Evolutionary conservation across 2,329 filamentous ascomycete species (phyloP).

Genomic region (Cordyceps cicadae): DNA sequence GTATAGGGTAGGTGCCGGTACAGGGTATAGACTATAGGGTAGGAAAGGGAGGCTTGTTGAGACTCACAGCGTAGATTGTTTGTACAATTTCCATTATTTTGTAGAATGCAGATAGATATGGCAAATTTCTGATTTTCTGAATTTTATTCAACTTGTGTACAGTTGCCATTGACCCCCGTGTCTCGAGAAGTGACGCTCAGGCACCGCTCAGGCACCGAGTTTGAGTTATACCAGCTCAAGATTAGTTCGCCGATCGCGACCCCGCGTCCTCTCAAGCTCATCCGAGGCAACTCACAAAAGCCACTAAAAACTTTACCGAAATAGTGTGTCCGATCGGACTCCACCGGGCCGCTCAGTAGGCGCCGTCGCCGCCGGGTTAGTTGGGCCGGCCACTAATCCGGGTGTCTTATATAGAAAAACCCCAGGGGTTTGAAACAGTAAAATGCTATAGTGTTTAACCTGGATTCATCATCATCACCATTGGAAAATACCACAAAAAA

Average conservation of each 20-base stretch:
- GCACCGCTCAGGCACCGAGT: not conserved
- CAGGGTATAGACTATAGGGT: not conserved
- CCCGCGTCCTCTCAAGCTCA: not conserved
- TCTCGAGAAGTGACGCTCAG: not conserved
- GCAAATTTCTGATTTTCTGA: no score
- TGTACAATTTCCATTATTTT: not conserved
- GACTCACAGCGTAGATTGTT: not conserved
- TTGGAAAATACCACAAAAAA: not conserved
- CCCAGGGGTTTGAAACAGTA: not conserved
- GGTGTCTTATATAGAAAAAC: not conserved
- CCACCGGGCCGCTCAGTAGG: not conserved
- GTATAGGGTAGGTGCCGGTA: not conserved
- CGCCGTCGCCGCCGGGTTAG: constrained; percentile 3
- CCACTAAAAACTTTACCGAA: not conserved
- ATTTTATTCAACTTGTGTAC: no score
- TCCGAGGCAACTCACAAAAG: not conserved
- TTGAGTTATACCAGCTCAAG: not conserved
- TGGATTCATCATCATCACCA: no score
- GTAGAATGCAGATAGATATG: no score
- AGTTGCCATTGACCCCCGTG: no score
- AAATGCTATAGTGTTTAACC: no score
- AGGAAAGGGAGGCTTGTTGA: not conserved
- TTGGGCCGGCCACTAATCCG: not conserved
- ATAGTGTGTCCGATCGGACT: not conserved
- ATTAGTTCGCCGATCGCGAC: not conserved